Evolutionary conservation across 768 basidiomycete species (phyloP).

Genomic region (Leccinum truebloodii): DNA sequence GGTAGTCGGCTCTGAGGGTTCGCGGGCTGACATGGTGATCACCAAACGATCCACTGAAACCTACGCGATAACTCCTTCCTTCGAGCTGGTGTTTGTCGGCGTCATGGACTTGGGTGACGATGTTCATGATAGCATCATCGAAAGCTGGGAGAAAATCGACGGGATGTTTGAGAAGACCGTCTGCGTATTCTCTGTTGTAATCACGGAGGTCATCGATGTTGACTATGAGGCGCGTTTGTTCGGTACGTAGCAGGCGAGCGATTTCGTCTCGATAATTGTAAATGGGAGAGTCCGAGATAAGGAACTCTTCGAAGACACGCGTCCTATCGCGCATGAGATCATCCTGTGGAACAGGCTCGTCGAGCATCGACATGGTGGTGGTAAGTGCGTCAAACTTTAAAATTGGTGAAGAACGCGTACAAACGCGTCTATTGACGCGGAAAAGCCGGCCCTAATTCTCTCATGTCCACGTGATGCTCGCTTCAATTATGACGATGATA

Average conservation of each 20-base stretch:
- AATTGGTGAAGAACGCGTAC: constrained; percentile 12
- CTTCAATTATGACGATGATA: background rate
- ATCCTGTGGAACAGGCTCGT: constrained; percentile 63
- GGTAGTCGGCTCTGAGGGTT: constrained; percentile 81
- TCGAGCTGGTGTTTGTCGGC: constrained; percentile 78
- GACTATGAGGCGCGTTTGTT: constrained; percentile 87
- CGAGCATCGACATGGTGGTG: constrained; percentile 37
- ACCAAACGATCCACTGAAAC: constrained; percentile 95
- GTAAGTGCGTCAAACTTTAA: background rate
- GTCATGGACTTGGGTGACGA: constrained; percentile 76
- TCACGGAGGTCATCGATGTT: constrained; percentile 96
- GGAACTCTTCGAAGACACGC: constrained; percentile 81
- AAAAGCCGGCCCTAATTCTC: constrained; percentile 36
- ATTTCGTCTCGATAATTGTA: constrained; percentile 89
- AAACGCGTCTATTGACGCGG: constrained; percentile 24
- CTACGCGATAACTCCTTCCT: constrained; percentile 81
- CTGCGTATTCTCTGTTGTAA: constrained; percentile 83
- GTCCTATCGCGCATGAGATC: constrained; percentile 77
- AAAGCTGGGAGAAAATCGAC: constrained; percentile 86
- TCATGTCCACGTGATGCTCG: constrained; percentile 9
- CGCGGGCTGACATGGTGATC: constrained; percentile 97
- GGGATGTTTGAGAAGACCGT: constrained; percentile 88
- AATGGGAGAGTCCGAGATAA: constrained; percentile 62
- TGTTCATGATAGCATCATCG: constrained; percentile 75
- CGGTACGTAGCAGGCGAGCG: constrained; percentile 75